Evolutionary conservation across 805 yeast genomes (phyloP).

Genomic region (Barnettozyma sp.): DNA sequence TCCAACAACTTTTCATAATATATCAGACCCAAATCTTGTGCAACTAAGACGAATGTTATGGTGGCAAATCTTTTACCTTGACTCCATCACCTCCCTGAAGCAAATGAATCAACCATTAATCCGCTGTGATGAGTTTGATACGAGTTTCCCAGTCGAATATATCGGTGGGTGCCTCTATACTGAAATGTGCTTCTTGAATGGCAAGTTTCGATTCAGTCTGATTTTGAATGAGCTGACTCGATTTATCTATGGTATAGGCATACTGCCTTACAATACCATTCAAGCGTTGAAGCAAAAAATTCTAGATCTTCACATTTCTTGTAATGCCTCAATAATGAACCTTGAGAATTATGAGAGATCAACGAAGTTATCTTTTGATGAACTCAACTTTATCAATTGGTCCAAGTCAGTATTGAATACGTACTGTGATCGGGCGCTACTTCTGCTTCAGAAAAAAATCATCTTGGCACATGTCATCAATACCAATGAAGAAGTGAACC

Average conservation of each 20-base stretch:
- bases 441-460: conserved; percentile 34
- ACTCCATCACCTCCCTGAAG: conserved; percentile 49
- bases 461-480: conserved; percentile 25
- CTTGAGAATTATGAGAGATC: conserved; percentile 31
- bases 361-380: conserved; percentile 32
- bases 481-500: conserved; percentile 23
- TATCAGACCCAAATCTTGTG: conserved; percentile 40
- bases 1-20: conserved; percentile 46
- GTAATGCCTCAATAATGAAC: conserved; percentile 41
- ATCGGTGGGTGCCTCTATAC: conserved; percentile 35
- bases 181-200: conserved; percentile 43
- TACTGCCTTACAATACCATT: conserved; percentile 35
- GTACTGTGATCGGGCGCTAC: conserved; percentile 48
- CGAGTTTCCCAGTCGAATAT: conserved; percentile 45
- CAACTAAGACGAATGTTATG: conserved; percentile 52
- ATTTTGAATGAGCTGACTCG: conserved; percentile 48
- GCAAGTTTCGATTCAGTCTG: conserved; percentile 45
- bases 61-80: conserved; percentile 62
- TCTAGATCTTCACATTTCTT: conserved; percentile 41
- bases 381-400: conserved; percentile 38
- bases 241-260: conserved; percentile 41
- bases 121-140: conserved; percentile 46
- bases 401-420: conserved; percentile 42
- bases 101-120: conserved; percentile 50
- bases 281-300: conserved; percentile 42